Conservation (phyloP, 164 flowering plant genomes). For the Berberis vulgaris region DNA sequence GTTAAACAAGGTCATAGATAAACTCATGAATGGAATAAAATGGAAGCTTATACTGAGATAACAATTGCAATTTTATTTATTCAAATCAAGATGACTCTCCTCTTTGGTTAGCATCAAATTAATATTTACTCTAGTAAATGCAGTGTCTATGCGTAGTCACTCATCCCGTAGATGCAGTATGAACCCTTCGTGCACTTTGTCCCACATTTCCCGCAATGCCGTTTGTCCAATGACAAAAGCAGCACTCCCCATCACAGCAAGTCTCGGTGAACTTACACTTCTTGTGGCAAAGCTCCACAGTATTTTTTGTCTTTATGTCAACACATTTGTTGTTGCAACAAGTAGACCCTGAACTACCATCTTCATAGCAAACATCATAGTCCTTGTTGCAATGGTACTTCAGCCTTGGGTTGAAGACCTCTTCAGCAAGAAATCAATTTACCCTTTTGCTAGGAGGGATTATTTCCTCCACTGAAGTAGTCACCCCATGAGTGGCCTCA, state of each 20-base stretch:
- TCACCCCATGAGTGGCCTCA: neutral
- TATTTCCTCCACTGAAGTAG: neutral
- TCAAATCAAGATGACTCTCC: no score
- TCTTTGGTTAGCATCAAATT: no score
- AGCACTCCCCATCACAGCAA: constrained; percentile 59
- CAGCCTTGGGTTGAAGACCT: constrained; percentile 29
- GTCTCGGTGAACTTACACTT: constrained; percentile 38
- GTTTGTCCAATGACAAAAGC: constrained; percentile 30
- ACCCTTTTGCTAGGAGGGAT: neutral
- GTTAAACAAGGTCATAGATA: no score
- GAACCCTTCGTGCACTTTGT: constrained; percentile 29
- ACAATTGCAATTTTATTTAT: no score
- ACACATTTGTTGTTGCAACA: constrained; percentile 64
- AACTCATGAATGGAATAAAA: no score
- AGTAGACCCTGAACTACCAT: constrained; percentile 12
- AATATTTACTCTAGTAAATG: no score
- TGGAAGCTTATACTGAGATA: no score
- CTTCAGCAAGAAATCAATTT: constrained; percentile 41
- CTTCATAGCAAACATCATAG: constrained; percentile 17
- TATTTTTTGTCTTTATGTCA: constrained; percentile 20
- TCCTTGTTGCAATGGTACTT: constrained; percentile 44
- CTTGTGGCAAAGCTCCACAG: constrained; percentile 56
- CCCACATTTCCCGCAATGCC: constrained; percentile 52
- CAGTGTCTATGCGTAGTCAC: constrained; percentile 17
- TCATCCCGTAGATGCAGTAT: constrained; percentile 13